Evolutionary conservation across 768 basidiomycete genomes (phyloP), one percentile per base, ranked within the genome.

Genomic region (Coprinopsis cinerea): DNA sequence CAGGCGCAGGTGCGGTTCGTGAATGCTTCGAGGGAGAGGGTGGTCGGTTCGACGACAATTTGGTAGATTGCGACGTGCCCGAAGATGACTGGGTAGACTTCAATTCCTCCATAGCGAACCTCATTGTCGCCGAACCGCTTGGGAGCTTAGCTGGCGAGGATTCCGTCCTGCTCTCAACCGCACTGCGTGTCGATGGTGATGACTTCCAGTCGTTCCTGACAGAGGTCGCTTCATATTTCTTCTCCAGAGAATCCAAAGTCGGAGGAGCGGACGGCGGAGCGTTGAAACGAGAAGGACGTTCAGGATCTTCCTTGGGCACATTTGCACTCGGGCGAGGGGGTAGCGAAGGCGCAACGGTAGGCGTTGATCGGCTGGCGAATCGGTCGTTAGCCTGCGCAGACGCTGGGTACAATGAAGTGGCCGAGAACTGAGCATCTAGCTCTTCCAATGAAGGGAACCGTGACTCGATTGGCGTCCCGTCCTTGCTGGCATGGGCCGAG

Each of bases 361-460:
- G 24, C 18, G 42, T 26, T 26, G 42, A 17, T 9, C 10, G 37
- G 24, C 5, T 32, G 27, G 6, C 28, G 27, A 18, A 4, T 4
- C n/a, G 44, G 27, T 32, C 28, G 27, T 20, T 43, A 23, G 42
- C 20, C 4, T 22, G 44, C n/a, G 32, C 48, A 28, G 52, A 50
- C 5, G 58, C 54, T 15, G 59, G 62, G 51, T 64, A 66, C 4
- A 66, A 35, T 4, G 60, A 55, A 43, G 59, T 56, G 1, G 53
- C 34, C n/a, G 47, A 54, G 44, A 65, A 65, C 27, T 57, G 59
- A 2, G 80, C 77, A 63, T 91, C 85, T 4, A 94, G 70, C 52
- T 88, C 86, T 61, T 95, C 93, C 35, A 96, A 68, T 0, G 93
- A 88, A 0, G 93, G 93, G 64, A 89, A 96, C 46, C 89, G 76